Conservation (phyloP, 108 stramenopile species). For the Discostella pseudostelligera region DNA sequence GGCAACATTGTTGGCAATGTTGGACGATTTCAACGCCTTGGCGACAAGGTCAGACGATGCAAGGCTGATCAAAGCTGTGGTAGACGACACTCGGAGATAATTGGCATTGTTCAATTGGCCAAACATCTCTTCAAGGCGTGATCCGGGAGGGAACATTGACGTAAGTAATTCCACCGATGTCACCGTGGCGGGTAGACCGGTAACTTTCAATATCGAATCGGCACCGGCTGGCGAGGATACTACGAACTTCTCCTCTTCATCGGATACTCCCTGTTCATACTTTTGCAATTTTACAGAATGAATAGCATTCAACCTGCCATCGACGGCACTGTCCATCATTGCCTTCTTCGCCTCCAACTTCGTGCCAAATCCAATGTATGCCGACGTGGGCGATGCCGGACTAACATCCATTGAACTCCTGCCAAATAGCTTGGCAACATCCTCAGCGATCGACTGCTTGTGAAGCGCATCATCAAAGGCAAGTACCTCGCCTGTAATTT, state of each 20-base stretch:
- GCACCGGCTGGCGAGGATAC: constrained; percentile 24
- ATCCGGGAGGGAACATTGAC: constrained; percentile 57
- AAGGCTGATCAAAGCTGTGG: constrained; percentile 60
- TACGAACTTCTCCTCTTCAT: constrained; percentile 50
- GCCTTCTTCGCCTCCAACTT: constrained; percentile 50
- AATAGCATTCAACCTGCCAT: constrained; percentile 12
- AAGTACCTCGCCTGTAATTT: constrained; percentile 44
- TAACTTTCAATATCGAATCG: constrained; percentile 55
- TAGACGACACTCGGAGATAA: constrained; percentile 58
- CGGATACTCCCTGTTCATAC: constrained; percentile 27
- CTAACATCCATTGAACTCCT: constrained; percentile 56
- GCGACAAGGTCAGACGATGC: constrained; percentile 60
- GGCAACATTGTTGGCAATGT: constrained; percentile 51
- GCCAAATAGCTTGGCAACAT: constrained; percentile 57
- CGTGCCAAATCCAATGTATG: constrained; percentile 71
- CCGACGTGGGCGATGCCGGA: constrained; percentile 69
- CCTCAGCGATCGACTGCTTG: constrained; percentile 57
- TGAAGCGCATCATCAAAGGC: constrained; percentile 66
- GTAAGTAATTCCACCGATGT: constrained; percentile 49
- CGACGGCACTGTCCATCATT: constrained; percentile 25
- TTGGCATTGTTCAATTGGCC: constrained; percentile 52
- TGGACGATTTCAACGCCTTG: constrained; percentile 54
- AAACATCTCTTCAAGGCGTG: constrained; percentile 60
- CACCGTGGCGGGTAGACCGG: constrained; percentile 53
- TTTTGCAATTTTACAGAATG: constrained; percentile 30